Evolutionary conservation across 2,329 filamentous ascomycete genomes (phyloP).

Genomic region (Didymella keratinophila): DNA sequence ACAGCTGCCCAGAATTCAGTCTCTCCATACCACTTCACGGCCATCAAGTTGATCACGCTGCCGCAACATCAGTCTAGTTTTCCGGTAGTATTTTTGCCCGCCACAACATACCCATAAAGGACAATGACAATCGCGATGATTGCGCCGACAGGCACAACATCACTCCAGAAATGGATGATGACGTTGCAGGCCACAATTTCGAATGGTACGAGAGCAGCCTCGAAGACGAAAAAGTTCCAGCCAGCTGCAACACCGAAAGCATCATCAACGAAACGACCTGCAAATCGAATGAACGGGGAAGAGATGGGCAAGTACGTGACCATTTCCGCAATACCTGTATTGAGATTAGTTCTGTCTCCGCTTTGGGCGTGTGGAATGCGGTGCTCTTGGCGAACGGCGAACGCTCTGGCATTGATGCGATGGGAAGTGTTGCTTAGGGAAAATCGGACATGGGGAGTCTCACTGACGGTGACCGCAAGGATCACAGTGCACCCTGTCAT

Average conservation of each 20-base stretch:
- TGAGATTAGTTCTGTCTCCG: conserved; percentile 29
- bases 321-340: conserved; percentile 72
- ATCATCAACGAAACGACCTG: conserved; percentile 77
- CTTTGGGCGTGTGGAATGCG: conserved; percentile 19
- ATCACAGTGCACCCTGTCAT: conserved; percentile 53
- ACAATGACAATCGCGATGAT: conserved; percentile 68
- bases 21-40: conserved; percentile 57
- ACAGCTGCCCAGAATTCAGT: conserved; percentile 79
- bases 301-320: conserved; percentile 79
- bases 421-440: conserved; percentile 34
- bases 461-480: conserved; percentile 52
- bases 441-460: conserved; percentile 28
- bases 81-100: background rate
- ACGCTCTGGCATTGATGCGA: conserved; percentile 32
- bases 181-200: conserved; percentile 64
- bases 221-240: conserved; percentile 78
- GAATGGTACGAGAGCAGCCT: conserved; percentile 72
- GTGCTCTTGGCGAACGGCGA: conserved; percentile 23
- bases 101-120: conserved; percentile 62
- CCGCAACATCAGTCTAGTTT: background rate
- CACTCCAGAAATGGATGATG: conserved; percentile 57
- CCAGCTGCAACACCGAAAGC: conserved; percentile 76
- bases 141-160: conserved; percentile 65
- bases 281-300: conserved; percentile 80
- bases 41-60: conserved; percentile 71